Base-by-base conservation (phyloP, 257 asterid species). In the Echites panduratus region DNA sequence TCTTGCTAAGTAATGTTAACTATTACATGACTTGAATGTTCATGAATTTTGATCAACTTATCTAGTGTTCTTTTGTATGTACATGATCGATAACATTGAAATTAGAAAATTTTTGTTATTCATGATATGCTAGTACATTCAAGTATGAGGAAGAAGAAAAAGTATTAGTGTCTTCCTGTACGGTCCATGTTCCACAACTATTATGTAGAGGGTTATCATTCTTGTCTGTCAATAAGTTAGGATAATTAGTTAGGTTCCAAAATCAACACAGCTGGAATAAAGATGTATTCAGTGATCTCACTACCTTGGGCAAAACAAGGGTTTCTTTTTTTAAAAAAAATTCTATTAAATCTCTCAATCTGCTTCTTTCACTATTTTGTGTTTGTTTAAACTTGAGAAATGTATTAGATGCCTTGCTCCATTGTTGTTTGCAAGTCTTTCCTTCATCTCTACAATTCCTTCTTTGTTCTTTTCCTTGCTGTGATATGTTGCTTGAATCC, bases 401-500 rank as follows among this genome's bases (percentile, higher is more conserved):
- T 19, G 32, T 22, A 7, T 24, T 2, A 8, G 19, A 13, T 13
- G 14, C 41, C 13, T 45, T 44, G 70, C 45, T 58, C 40, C 4
- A 0, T 29, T 56, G 29, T 47, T 68, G 43, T 45, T 24, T 58
- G 44, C 2, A 16, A 16, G 44, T 62, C 68, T 7, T 7, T 32
- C 1, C 26, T 16, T 58, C 2, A 35, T 64, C 22, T 64, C 27
- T 2, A 17, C 1, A 7, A 48, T 4, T 32, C 38, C 3, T 24
- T 8, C 13, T 26, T 24, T 22, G 72, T 47, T 40, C 11, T 72
- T 74, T 53, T 66, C 73, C 62, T 20, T 41, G 52, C 48, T 69
- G 57, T 22, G 63, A 66, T 71, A 22, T 57, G 32, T 16, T 80
- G 77, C 62, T 75, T 76, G 64, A 24, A 58, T 71, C 71, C 59